Percentiles rank a stretch among this genome's conserved stretches.
phyloP scores from a whole-genome alignment of 2,329 filamentous ascomycete species.

The Scorias spongiosa region DNA sequence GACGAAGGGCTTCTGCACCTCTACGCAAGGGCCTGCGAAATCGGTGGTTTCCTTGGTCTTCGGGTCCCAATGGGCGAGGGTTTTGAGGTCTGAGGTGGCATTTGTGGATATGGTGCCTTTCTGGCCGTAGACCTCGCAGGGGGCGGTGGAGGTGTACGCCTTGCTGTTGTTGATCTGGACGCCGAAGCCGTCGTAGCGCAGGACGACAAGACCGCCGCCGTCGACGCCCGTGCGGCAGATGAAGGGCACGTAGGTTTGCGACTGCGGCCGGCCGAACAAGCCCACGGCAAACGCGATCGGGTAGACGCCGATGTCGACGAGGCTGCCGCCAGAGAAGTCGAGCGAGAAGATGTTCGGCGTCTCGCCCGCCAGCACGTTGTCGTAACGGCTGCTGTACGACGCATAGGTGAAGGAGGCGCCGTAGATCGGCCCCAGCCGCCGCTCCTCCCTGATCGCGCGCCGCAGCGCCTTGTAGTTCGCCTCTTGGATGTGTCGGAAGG shows the following conservation, averaged over 20 bases:
- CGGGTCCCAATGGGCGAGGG: slow-evolving; percentile 26
- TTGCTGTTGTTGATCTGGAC: slow-evolving; percentile 30
- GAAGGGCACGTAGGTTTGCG: slow-evolving; percentile 27
- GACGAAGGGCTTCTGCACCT: slow-evolving; percentile 23
- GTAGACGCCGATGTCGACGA: slow-evolving; percentile 36
- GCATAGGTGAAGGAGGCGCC: slow-evolving; percentile 31
- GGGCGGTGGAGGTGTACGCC: slow-evolving; percentile 28
- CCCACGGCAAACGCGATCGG: slow-evolving; percentile 32
- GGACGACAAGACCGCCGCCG: slow-evolving; percentile 28
- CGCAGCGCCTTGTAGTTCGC: slow-evolving; percentile 32
- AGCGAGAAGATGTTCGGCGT: slow-evolving; percentile 31
- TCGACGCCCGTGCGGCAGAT: slow-evolving; percentile 31
- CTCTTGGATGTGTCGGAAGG: slow-evolving; percentile 36
- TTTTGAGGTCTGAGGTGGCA: slow-evolving; percentile 30
- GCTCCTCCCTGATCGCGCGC: slow-evolving; percentile 17
- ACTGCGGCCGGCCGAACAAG: slow-evolving; percentile 30
- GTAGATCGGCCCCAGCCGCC: slow-evolving; percentile 26
- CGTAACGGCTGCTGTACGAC: slow-evolving; percentile 31
- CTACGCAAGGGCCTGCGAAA: slow-evolving; percentile 19
- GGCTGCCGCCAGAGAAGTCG: slow-evolving; percentile 30
- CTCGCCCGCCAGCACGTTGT: slow-evolving; percentile 31
- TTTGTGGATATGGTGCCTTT: slow-evolving; percentile 31
- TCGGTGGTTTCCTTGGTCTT: slow-evolving; percentile 26
- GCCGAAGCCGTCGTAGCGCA: slow-evolving; percentile 30
- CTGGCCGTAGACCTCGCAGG: slow-evolving; percentile 33